A percentile compares a stretch with the other conserved stretches of the same genome.
These are phyloP conservation scores for Dittrichia graveolens DNA, from an alignment of 129 eudicot species.

Conservation along the genomic window DNA sequence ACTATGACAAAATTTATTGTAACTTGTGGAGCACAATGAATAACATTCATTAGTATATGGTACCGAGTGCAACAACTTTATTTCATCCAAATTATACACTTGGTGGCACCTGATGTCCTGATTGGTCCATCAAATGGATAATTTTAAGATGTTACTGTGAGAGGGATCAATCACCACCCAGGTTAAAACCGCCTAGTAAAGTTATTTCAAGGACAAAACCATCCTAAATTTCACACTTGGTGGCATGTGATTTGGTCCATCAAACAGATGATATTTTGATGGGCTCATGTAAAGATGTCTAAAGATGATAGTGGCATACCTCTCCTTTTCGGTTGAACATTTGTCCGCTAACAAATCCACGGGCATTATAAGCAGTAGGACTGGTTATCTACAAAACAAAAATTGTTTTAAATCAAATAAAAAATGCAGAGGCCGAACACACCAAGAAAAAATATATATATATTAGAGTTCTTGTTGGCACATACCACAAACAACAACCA, in stretches of 20 bases:
- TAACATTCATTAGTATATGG: neutral
- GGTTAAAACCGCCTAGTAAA: neutral
- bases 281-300: neutral
- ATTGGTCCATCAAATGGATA: too few species aligned
- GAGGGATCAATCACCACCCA: neutral
- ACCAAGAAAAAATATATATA: neutral
- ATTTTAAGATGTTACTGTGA: too few species aligned
- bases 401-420: neutral
- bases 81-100: too few species aligned
- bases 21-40: too few species aligned
- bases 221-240: slow-evolving; percentile 14
- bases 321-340: slow-evolving; percentile 88
- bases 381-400: slow-evolving; percentile 56
- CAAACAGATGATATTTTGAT: slow-evolving; percentile 8
- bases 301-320: slow-evolving; percentile 44
- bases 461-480: slow-evolving; percentile 16
- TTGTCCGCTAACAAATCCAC: slow-evolving; percentile 78
- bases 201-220: neutral
- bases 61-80: neutral
- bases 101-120: too few species aligned
- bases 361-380: slow-evolving; percentile 74
- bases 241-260: slow-evolving; percentile 18
- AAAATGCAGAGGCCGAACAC: neutral
- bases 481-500: slow-evolving; percentile 90
- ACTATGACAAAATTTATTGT: too few species aligned